Base-by-base conservation (phyloP, 164 flowering plant species). In the Euptelea pleiosperma region DNA sequence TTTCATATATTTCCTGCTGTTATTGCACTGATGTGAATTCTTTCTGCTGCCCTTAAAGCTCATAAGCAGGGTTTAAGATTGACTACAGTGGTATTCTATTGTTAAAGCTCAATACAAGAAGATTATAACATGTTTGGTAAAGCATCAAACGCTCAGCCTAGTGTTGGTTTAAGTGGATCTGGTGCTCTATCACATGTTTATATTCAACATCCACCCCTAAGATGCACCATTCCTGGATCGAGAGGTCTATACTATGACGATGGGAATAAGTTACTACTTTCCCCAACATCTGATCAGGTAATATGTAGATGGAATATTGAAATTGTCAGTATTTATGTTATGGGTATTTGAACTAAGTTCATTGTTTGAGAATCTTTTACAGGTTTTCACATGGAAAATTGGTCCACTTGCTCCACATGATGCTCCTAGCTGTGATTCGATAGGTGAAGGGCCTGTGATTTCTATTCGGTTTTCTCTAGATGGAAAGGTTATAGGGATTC, bases 161-260 rank as follows among this genome's bases (percentile, higher is more conserved):
- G 67, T 68, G 72, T 53, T 65, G 79, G 81, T 29, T 70, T 74
- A 28, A 69, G 73, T 69, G 85, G 80, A 59, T 81, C 90, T 67
- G 91, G 86, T 69, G 82, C 87, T 37, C 65, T 93, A 7, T 89
- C 97, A 19, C 98, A 93, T 81, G 96, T 80, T 65, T 93, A 84
- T 70, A 77, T 86, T 52, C 86, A 82, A 49, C 59, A 82, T 68
- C 94, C 92, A 50, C 91, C 97, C 50, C 57, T 87, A 49, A 75
- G 82, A 60, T 86, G 94, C 72, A 71, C 52, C 29, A 55, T 79
- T 58, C 62, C 85, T 62, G 96, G 81, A 63, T 70, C 85, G 39
- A 77, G 71, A 55, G 83, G 84, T 50, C 71, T 89, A 24, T 90
- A 66, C 68, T 87, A 86, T 68, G 98, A 93, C 67, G 98, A 93